Evolutionary conservation across 148 eudicot species (phyloP).

Genomic region (Nepenthes gracilis): DNA sequence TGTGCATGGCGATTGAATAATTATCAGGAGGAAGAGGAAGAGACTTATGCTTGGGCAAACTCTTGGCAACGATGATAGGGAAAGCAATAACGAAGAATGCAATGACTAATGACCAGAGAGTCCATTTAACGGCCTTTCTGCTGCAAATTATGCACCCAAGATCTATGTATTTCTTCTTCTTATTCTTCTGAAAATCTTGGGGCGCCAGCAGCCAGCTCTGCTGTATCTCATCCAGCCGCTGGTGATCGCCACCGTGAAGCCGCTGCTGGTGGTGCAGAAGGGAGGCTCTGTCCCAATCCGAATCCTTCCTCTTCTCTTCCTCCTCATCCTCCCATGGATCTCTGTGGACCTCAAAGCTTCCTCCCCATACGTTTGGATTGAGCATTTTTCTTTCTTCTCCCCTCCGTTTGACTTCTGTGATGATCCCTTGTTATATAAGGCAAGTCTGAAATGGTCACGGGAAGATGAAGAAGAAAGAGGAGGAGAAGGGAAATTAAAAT

Average conservation of each 20-base stretch:
- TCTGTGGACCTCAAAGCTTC: conserved; percentile 26
- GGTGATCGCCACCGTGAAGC: conserved; percentile 2
- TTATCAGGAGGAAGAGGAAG: conserved; percentile 23
- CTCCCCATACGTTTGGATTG: conserved; percentile 47
- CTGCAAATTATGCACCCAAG: conserved; percentile 46
- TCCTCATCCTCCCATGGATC: conserved; percentile 11
- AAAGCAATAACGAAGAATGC: conserved; percentile 30
- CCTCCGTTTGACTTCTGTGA: neutral
- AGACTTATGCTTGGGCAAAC: conserved; percentile 28
- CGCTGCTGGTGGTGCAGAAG: conserved; percentile 21
- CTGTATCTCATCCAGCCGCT: conserved; percentile 35
- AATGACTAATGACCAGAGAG: conserved; percentile 16
- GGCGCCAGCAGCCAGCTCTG: conserved; percentile 61
- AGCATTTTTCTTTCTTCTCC: conserved; percentile 9
- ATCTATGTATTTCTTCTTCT: conserved; percentile 41
- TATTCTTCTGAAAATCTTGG: conserved; percentile 6
- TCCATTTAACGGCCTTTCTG: conserved; percentile 30
- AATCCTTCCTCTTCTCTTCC: conserved; percentile 8
- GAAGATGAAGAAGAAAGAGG: too few relatives aligned
- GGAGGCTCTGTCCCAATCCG: conserved; percentile 47
- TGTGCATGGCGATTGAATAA: conserved; percentile 39
- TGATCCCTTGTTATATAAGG: neutral
- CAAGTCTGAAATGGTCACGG: too few relatives aligned
- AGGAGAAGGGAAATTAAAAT: too few relatives aligned
- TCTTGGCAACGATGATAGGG: conserved; percentile 38